Percentiles rank a stretch among this genome's conserved stretches.
Conservation (phyloP, 495 filamentous ascomycete genomes). For the Neurospora sp. region DNA sequence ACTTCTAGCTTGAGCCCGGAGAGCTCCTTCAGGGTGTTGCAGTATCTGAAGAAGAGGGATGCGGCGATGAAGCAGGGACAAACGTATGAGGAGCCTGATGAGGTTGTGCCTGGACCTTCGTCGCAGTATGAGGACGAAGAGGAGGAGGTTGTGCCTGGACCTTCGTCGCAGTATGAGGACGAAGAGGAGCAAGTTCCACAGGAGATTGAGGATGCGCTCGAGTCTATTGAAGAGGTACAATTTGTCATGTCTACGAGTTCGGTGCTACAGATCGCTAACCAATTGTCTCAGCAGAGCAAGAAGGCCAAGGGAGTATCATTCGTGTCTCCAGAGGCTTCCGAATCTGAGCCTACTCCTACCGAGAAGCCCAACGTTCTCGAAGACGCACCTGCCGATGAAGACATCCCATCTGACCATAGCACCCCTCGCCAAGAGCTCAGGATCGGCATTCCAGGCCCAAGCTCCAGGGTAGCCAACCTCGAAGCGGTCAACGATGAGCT, state of each 20-base stretch:
- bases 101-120: constrained; percentile 3
- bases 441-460: not conserved
- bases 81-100: constrained; percentile 1
- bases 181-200: not conserved
- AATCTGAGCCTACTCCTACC: not conserved
- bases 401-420: not conserved
- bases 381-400: not conserved
- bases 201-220: not conserved
- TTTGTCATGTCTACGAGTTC: not conserved
- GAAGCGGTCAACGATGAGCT: not conserved
- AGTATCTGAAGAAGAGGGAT: not conserved
- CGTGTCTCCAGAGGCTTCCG: not conserved
- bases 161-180: not conserved
- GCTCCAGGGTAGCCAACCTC: not conserved
- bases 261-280: not conserved
- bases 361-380: not conserved
- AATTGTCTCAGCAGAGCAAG: constrained; percentile 14
- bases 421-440: not conserved
- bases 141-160: constrained; percentile 3
- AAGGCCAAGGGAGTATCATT: constrained; percentile 1
- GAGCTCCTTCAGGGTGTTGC: not conserved
- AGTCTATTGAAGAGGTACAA: not conserved
- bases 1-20: constrained; percentile 4
- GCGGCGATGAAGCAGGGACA: constrained; percentile 1
- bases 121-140: constrained; percentile 1